Conservation (phyloP, 495 filamentous ascomycete species). For the Aspergillus leporis region DNA sequence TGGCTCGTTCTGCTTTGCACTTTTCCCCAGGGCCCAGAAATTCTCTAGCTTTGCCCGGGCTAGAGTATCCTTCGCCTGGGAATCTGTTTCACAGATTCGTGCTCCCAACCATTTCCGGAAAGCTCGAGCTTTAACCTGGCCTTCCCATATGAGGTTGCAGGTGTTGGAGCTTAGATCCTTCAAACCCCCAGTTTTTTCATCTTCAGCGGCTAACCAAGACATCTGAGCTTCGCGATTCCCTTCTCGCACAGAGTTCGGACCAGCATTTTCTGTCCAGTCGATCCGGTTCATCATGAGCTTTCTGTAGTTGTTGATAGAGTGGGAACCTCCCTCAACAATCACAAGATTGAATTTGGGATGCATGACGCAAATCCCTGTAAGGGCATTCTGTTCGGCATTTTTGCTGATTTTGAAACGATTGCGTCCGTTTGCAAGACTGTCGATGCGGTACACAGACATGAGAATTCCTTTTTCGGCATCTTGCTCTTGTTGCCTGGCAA, state of each 20-base stretch:
- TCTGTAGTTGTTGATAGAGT: slow-evolving; percentile 77
- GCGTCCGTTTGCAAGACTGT: slow-evolving; percentile 81
- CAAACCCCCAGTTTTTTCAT: slow-evolving; percentile 69
- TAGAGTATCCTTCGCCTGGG: slow-evolving; percentile 78
- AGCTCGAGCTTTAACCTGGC: slow-evolving; percentile 70
- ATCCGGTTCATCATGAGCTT: slow-evolving; percentile 92
- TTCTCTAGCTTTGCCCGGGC: slow-evolving; percentile 85
- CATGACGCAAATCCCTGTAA: slow-evolving; percentile 87
- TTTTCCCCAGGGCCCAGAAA: slow-evolving; percentile 95
- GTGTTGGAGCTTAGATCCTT: slow-evolving; percentile 80
- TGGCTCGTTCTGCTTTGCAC: slow-evolving; percentile 43
- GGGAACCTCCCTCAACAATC: slow-evolving; percentile 85
- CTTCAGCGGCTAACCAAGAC: slow-evolving; percentile 73
- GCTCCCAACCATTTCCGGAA: slow-evolving; percentile 83
- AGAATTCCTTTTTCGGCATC: slow-evolving; percentile 84
- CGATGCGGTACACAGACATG: slow-evolving; percentile 83
- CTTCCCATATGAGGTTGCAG: slow-evolving; percentile 83
- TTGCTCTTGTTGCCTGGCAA: slow-evolving; percentile 77
- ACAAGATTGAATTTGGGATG: slow-evolving; percentile 85
- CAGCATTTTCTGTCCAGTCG: slow-evolving; percentile 87
- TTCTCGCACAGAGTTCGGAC: slow-evolving; percentile 61
- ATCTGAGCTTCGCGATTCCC: slow-evolving; percentile 61
- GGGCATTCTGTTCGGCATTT: slow-evolving; percentile 82
- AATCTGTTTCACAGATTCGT: slow-evolving; percentile 85
- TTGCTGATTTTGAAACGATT: slow-evolving; percentile 91